Percentiles rank a stretch among this genome's conserved stretches.
Conservation (phyloP, 2,329 filamentous ascomycete species). For the Penicillium hesseltinei region DNA sequence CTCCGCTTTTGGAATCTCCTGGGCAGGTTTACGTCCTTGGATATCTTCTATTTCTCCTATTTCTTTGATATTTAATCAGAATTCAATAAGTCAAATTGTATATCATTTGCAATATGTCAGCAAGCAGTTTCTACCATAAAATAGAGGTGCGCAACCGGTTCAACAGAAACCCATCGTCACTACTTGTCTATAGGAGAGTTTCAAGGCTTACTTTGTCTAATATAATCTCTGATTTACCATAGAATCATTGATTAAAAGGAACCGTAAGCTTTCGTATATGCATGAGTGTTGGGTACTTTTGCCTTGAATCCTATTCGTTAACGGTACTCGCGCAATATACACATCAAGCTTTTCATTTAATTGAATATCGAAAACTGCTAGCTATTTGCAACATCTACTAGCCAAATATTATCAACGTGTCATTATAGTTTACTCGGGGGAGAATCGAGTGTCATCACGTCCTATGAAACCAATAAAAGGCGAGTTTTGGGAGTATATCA, state of each 20-base stretch:
- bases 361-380: not conserved
- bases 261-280: not conserved
- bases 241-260: not conserved
- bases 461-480: not conserved
- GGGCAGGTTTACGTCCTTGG: not conserved
- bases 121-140: too few species aligned
- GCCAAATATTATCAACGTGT: not conserved
- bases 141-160: not conserved
- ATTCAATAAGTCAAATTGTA: too few species aligned
- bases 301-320: not conserved
- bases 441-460: not conserved
- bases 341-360: not conserved
- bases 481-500: not conserved
- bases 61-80: not conserved
- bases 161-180: not conserved
- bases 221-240: not conserved
- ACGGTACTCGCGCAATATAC: too few species aligned
- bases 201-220: not conserved
- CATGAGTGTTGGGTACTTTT: not conserved
- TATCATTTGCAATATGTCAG: not conserved
- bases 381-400: not conserved
- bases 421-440: not conserved
- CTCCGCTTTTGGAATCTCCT: slow-evolving; percentile 14
- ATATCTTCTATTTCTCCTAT: not conserved
- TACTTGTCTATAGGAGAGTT: not conserved